Base-by-base conservation (phyloP, 371 early-diverging fungal species). In the Rhizopus delemar region DNA sequence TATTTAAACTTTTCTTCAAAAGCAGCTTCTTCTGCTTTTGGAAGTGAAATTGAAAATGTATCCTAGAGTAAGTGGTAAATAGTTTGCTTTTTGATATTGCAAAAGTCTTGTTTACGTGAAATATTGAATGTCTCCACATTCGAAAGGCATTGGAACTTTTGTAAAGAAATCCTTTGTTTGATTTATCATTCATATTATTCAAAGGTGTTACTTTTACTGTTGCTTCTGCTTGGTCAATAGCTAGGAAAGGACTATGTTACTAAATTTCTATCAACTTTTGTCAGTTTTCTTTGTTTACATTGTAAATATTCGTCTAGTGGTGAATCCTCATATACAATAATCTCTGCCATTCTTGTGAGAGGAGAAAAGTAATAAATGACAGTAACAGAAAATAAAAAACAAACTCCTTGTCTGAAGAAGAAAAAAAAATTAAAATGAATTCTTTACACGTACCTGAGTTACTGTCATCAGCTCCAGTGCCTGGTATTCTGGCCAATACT, bases 1-100 rank as follows among this genome's bases (percentile, higher is more conserved):
- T 85, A 85, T 56, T 83, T 85, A 68, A 87, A 85, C 11, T 83
- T 82, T 39, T 87, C 87, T 59, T 85, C 85, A 64, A 87, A 87
- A n/a, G 80, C 83, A 39, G 70, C 68, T 69, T 85, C 84, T 63
- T 85, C 86, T 12, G 71, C 60, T 36, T 76, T 63, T 3, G 84
- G 73, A 4, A 84, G 52, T 15, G 70, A 68, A 3, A 69, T 66
- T 8, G 74, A 70, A 51, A 74, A 77, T 0, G 71, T 65, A 28
- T 72, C 78, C 78, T 77, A 57, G 8, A 16, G 6, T 11, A 43
- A 43, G 15, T n/a, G 43, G 12, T 43, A 43, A 13, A 13, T n/a
- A 13, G 8, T n/a, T 43, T 2, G 6, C n/a, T 13, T 15, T 15
- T 43, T 43, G 8, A 13, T 43, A 6, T 11, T 43, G 11, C 15